Base-by-base conservation (phyloP, 1,139 yeast species). In the Protomyces lactucae-debilis region DNA sequence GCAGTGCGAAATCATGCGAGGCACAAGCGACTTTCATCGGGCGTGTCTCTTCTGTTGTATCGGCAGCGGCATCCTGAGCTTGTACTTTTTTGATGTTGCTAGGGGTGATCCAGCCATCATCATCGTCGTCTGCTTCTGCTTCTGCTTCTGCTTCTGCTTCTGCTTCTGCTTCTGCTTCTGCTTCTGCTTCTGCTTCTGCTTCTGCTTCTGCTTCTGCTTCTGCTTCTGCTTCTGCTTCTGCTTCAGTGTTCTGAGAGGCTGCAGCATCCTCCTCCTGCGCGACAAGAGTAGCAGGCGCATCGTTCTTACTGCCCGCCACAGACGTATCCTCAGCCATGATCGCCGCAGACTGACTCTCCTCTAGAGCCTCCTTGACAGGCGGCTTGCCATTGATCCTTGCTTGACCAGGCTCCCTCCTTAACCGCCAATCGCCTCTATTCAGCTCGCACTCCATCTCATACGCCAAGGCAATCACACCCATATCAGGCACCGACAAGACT, bases 1-100 rank as follows among this genome's bases (percentile, higher is more conserved):
- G 99, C 74, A 93, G 89, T 2, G 99, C 98, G 78, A 92, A 93
- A 83, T 93, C 99, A 35, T 96, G 97, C 0, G 97, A 88, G 0
- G 96, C 87, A 65, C 93, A 78, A 0, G 97, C 99, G 28, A 87
- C 95, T 68, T 85, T 83, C 68, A 84, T 68, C 39, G 63, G 54
- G 28, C 67, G 55, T 14, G 52, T 39, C 36, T 66, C 69, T 3
- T 64, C 68, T 21, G 66, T 68, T 35, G 60, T 65, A 16, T 60
- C 69, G 10, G 67, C 73, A 10, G 74, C 74, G 52, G 79, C 79
- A 37, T 78, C 77, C 35, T 78, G 76, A 66, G 78, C 77, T 70
- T 81, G 83, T 52, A 82, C 65, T 21, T 57, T 57, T 21, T 82
- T 80, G 53, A 93, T 76, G 71, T 91, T 92, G 6, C 88, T 96